Percentiles rank a stretch among this genome's conserved stretches.
Conservation (phyloP, 1,139 yeast genomes). For the Geotrichum reessii region DNA sequence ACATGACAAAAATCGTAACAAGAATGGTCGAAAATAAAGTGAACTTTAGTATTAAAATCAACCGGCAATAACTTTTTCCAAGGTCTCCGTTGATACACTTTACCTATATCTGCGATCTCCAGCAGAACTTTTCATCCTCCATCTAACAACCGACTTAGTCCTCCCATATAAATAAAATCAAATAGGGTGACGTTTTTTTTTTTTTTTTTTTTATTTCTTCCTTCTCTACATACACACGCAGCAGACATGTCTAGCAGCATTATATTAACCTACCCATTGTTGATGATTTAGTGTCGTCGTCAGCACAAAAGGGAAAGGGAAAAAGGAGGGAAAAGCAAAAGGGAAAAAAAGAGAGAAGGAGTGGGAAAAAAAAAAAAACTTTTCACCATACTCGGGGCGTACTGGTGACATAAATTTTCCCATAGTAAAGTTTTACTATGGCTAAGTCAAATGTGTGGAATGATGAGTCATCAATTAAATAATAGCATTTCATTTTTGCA, state of each 20-base stretch:
- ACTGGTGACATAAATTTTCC: neutral
- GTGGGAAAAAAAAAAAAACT: neutral
- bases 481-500: neutral
- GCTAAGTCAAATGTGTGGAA: neutral
- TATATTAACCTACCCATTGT: neutral
- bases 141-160: neutral
- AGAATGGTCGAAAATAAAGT: neutral
- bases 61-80: neutral
- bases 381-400: neutral
- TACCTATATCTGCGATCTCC: neutral
- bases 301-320: neutral
- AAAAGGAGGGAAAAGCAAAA: neutral
- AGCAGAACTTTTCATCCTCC: neutral
- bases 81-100: too few relatives aligned
- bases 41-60: neutral
- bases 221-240: neutral
- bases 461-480: neutral
- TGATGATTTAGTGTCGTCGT: neutral
- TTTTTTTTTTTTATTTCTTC: too few relatives aligned
- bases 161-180: neutral
- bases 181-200: too few relatives aligned
- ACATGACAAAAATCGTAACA: neutral
- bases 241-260: neutral
- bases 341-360: neutral
- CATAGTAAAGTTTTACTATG: neutral